A percentile compares a stretch with the other conserved stretches of the same genome.
These are phyloP conservation scores for Cercospora sp. DNA, from an alignment of 2,329 filamentous ascomycete genomes.

Conservation along the genomic window DNA sequence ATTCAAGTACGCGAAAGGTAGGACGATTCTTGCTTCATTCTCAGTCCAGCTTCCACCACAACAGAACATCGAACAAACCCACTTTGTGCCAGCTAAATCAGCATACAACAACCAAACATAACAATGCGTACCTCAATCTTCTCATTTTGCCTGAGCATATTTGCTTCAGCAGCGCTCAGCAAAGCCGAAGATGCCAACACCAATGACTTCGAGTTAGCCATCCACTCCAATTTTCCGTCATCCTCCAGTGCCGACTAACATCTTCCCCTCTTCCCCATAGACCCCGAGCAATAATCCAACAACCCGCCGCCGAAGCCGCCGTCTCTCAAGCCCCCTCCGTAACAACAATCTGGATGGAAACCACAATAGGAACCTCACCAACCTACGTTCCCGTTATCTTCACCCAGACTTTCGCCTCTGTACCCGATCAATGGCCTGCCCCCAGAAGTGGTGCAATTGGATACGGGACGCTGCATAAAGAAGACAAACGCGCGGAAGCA, in stretches of 20 bases:
- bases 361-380: slow-evolving; percentile 19
- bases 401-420: slow-evolving; percentile 36
- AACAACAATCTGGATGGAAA: slow-evolving; percentile 32
- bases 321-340: slow-evolving; percentile 25
- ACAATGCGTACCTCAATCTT: slow-evolving; percentile 1
- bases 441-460: slow-evolving; percentile 33
- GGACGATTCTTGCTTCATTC: neutral
- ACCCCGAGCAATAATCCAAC: slow-evolving; percentile 24
- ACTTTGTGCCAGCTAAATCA: neutral
- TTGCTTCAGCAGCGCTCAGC: neutral
- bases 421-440: slow-evolving; percentile 33
- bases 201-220: neutral
- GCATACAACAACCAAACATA: neutral
- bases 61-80: neutral
- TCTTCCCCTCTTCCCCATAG: slow-evolving; percentile 14
- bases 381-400: slow-evolving; percentile 34
- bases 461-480: slow-evolving; percentile 27
- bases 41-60: neutral
- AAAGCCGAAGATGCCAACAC: neutral
- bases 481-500: neutral
- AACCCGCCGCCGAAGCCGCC: slow-evolving; percentile 15
- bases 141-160: neutral
- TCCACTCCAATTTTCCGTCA: neutral
- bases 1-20: neutral
- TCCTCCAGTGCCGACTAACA: neutral